These are phyloP conservation scores for Gardenia jasminoides DNA, from an alignment of 257 asterid genomes.

Conservation along the genomic window DNA sequence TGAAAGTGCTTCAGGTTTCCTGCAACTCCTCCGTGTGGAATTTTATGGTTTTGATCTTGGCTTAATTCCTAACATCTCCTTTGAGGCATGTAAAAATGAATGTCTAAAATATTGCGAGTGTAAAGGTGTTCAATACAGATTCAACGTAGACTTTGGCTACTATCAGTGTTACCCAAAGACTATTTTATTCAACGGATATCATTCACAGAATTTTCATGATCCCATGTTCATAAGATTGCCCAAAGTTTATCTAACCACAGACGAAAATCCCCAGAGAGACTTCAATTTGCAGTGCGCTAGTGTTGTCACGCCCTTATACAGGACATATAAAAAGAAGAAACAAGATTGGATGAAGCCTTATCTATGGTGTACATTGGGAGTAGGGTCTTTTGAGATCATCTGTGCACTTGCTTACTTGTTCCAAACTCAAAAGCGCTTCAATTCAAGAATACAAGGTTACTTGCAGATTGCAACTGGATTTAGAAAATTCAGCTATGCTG, in stretches of 20 bases:
- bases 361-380: constrained; percentile 9
- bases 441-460: constrained; percentile 16
- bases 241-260: not conserved
- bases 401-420: not conserved
- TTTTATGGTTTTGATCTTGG: constrained; percentile 36
- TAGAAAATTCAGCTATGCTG: constrained; percentile 31
- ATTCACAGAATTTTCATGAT: constrained; percentile 9
- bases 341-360: not conserved
- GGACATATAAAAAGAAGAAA: constrained; percentile 5
- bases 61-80: constrained; percentile 13
- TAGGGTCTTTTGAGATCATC: constrained; percentile 5
- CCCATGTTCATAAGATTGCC: constrained; percentile 29
- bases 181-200: constrained; percentile 31
- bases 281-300: constrained; percentile 10
- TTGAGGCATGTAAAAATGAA: constrained; percentile 20
- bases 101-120: constrained; percentile 35
- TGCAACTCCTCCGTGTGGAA: constrained; percentile 28
- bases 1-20: constrained; percentile 9
- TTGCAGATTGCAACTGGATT: not conserved
- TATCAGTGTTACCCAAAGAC: constrained; percentile 32
- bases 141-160: not conserved
- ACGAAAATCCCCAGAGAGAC: not conserved
- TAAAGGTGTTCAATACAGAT: constrained; percentile 36
- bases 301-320: not conserved
- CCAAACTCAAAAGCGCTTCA: not conserved